Conservation (phyloP, 2,329 filamentous ascomycete species). For the Hortaea werneckii region DNA sequence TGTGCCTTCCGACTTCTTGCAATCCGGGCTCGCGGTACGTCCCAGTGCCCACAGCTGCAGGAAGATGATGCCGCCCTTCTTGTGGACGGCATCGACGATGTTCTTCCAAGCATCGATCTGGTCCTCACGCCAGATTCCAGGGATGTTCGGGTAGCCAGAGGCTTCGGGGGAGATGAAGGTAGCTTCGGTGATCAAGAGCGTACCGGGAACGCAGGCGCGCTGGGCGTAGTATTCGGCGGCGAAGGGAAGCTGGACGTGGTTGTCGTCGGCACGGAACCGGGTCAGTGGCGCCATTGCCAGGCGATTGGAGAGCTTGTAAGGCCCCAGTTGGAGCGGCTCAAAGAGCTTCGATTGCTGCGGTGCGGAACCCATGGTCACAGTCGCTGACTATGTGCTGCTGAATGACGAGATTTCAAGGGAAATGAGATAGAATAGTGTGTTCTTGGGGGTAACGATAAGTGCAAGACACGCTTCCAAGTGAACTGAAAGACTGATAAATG, state of each 20-base stretch:
- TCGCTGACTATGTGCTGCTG: neutral
- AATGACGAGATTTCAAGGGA: too few species aligned
- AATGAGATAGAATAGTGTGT: too few species aligned
- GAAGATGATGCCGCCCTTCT: conserved; percentile 40
- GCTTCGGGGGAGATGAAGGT: conserved; percentile 25
- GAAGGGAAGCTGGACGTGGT: conserved; percentile 20
- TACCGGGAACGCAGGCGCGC: conserved; percentile 22
- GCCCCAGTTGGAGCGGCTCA: conserved; percentile 33
- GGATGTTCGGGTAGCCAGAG: conserved; percentile 15
- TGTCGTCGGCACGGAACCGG: conserved; percentile 36
- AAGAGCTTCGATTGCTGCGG: conserved; percentile 22
- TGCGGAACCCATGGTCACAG: conserved; percentile 4
- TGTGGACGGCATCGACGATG: conserved; percentile 42
- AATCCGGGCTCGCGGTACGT: conserved; percentile 31
- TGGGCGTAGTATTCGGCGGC: conserved; percentile 25
- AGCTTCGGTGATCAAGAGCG: conserved; percentile 26
- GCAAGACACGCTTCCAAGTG: too few species aligned
- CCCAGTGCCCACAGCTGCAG: conserved; percentile 40
- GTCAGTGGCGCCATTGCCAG: conserved; percentile 50
- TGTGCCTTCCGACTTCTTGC: conserved; percentile 16
- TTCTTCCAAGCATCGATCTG: conserved; percentile 43
- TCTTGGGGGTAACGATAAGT: too few species aligned
- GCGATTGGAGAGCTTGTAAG: conserved; percentile 33
- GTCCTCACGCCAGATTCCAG: conserved; percentile 22
- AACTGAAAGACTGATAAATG: too few species aligned